Percentiles rank a stretch among this genome's conserved stretches.
phyloP scores from a whole-genome alignment of 2,329 filamentous ascomycete genomes.

The Elsinoe fawcettii region DNA sequence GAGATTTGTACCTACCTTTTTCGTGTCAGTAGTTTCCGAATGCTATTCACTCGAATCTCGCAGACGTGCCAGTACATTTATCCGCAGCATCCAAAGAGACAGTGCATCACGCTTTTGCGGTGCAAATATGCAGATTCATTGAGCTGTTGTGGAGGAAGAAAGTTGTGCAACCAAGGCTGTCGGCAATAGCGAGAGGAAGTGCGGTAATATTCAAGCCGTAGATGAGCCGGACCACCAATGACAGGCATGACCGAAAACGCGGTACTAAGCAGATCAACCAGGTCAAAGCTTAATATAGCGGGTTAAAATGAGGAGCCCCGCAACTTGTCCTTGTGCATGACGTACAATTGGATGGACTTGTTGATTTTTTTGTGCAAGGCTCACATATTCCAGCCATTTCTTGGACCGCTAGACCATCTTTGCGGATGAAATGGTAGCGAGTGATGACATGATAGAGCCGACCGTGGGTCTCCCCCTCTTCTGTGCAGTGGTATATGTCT shows the following conservation, averaged over 20 bases:
- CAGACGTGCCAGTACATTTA: too few species aligned
- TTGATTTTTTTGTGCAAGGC: neutral
- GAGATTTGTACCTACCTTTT: too few species aligned
- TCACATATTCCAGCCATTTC: neutral
- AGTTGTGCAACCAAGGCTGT: neutral
- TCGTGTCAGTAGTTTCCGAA: too few species aligned
- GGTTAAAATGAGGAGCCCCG: neutral
- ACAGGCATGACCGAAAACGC: neutral
- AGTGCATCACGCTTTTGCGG: too few species aligned
- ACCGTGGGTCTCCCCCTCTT: neutral
- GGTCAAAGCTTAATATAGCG: neutral
- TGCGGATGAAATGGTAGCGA: neutral
- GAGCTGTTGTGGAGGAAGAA: neutral
- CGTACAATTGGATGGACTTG: neutral
- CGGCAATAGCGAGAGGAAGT: neutral
- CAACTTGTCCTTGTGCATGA: neutral
- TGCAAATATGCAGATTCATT: too few species aligned
- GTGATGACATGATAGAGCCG: conserved; percentile 2
- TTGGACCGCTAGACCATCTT: neutral
- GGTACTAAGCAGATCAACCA: neutral
- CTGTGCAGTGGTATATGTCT: neutral
- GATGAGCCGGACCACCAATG: neutral
- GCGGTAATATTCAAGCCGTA: neutral
- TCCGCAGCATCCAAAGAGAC: too few species aligned
- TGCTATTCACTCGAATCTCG: too few species aligned